Conservation (phyloP, 345 rosid genomes). For the Mallotus nudiflorus region DNA sequence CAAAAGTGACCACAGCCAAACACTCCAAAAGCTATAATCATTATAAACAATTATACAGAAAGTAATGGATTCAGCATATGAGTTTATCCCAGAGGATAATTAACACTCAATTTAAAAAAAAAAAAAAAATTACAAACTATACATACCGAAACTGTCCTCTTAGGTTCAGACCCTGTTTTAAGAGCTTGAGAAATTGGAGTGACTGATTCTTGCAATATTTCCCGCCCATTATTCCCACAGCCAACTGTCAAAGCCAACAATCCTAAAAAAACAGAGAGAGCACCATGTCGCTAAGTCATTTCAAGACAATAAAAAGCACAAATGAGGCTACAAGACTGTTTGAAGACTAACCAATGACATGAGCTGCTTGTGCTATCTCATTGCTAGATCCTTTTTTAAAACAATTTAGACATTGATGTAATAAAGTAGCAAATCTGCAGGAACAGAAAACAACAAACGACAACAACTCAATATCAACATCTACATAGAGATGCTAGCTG, state of each 20-base stretch:
- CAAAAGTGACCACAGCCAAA: constrained; percentile 79
- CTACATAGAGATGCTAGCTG: neutral
- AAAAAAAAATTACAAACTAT: neutral
- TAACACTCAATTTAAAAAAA: no score
- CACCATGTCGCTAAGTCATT: neutral
- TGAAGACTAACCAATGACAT: constrained; percentile 57
- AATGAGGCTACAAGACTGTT: constrained; percentile 3
- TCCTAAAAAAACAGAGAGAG: constrained; percentile 47
- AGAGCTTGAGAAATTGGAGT: constrained; percentile 67
- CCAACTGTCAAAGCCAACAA: constrained; percentile 85
- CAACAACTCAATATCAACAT: neutral
- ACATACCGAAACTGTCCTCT: constrained; percentile 54
- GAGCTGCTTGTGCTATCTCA: constrained; percentile 74
- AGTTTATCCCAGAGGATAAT: neutral
- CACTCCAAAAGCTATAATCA: constrained; percentile 69
- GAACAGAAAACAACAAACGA: neutral
- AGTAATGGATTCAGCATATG: neutral
- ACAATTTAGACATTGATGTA: constrained; percentile 67
- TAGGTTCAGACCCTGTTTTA: constrained; percentile 57
- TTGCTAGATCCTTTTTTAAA: constrained; percentile 70
- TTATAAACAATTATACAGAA: neutral
- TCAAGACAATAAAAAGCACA: neutral
- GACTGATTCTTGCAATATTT: constrained; percentile 64
- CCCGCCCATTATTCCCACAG: constrained; percentile 55
- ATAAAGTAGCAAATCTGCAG: constrained; percentile 77